Evolutionary conservation across 345 rosid species (phyloP).

Genomic region (Carallia brachiata): DNA sequence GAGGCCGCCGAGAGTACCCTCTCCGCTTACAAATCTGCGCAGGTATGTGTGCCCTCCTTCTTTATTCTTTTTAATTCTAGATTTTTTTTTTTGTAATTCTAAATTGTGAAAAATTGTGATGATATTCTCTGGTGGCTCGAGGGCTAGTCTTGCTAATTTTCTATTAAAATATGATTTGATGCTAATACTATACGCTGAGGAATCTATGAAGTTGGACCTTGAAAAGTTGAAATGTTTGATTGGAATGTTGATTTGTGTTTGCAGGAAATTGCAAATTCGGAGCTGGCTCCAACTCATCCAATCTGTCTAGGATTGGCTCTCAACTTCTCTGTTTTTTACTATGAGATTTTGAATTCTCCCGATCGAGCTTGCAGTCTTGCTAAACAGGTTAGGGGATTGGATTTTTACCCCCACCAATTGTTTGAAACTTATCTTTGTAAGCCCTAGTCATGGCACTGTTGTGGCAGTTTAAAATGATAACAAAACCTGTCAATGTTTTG

Average conservation of each 20-base stretch:
- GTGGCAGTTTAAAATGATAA: neutral
- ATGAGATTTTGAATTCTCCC: slow-evolving; percentile 87
- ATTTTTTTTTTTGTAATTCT: too few species aligned
- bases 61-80: too few species aligned
- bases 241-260: neutral
- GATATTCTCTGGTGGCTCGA: too few species aligned
- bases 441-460: too few species aligned
- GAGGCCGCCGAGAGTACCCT: slow-evolving; percentile 90
- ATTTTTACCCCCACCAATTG: neutral
- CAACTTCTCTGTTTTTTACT: slow-evolving; percentile 88
- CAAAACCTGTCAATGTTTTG: neutral
- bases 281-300: slow-evolving; percentile 86
- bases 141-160: too few species aligned
- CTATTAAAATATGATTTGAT: too few species aligned
- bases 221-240: neutral
- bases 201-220: neutral
- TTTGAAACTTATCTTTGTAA: too few species aligned
- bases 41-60: slow-evolving; percentile 35
- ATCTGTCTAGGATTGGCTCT: slow-evolving; percentile 88
- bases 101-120: too few species aligned
- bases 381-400: slow-evolving; percentile 53
- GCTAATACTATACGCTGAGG: too few species aligned
- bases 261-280: slow-evolving; percentile 84
- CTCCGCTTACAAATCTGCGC: slow-evolving; percentile 83
- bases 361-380: slow-evolving; percentile 95